phyloP scores from a whole-genome alignment of 306 rosid species.

The Cucurbita moschata region DNA sequence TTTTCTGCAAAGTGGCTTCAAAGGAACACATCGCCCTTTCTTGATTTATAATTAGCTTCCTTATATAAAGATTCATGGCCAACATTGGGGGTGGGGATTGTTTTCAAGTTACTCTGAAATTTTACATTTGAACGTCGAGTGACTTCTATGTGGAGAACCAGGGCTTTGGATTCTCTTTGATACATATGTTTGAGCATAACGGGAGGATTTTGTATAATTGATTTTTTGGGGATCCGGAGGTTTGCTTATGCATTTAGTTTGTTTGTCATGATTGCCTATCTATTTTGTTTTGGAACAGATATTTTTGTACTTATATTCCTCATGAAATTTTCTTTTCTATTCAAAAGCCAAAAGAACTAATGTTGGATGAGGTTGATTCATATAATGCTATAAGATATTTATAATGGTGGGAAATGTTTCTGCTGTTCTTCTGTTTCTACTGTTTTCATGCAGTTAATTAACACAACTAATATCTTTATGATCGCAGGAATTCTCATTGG shows the following conservation, averaged over 20 bases:
- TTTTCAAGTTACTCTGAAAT: not conserved
- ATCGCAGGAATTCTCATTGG: conserved; percentile 70
- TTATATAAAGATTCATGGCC: not conserved
- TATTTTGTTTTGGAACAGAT: too few species aligned
- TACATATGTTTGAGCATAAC: not conserved
- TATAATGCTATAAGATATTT: not conserved
- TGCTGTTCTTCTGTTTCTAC: not conserved
- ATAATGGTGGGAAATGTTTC: not conserved
- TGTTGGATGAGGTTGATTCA: not conserved
- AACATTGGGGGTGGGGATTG: not conserved
- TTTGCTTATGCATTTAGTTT: not conserved
- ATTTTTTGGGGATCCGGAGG: not conserved
- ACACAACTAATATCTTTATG: not conserved
- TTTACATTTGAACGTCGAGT: not conserved
- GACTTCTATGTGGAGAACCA: not conserved
- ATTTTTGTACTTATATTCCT: not conserved
- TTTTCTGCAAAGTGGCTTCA: not conserved
- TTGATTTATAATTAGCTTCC: not conserved
- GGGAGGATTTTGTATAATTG: not conserved
- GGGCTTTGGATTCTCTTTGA: not conserved
- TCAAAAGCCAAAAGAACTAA: not conserved
- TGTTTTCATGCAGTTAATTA: not conserved
- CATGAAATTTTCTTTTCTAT: not conserved
- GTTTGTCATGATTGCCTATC: not conserved
- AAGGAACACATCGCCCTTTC: not conserved